phyloP scores from a whole-genome alignment of 2,329 filamentous ascomycete genomes.

The Fonsecaea monophora region DNA sequence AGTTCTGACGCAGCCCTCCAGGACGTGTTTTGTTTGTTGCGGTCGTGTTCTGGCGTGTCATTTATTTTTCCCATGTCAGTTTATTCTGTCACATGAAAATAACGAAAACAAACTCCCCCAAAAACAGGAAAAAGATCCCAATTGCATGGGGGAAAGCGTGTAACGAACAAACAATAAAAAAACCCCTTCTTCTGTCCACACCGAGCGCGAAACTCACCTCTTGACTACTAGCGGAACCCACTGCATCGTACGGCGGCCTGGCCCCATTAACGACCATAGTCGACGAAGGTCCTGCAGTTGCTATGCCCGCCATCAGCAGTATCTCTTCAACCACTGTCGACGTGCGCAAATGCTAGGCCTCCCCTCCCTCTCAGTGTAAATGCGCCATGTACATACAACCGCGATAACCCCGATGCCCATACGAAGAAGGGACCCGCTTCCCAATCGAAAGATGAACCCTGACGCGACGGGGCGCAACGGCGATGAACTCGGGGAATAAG shows the following conservation, averaged over 20 bases:
- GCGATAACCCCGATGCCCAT: slow-evolving; percentile 20
- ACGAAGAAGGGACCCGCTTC: neutral
- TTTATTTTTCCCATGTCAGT: slow-evolving; percentile 23
- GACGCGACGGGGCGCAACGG: neutral
- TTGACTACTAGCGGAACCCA: slow-evolving; percentile 27
- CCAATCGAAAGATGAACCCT: neutral
- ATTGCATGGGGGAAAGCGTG: neutral
- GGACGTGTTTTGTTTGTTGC: slow-evolving; percentile 27
- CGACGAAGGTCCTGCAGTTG: slow-evolving; percentile 23
- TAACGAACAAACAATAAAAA: neutral
- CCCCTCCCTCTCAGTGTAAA: slow-evolving; percentile 32
- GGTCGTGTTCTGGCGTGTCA: slow-evolving; percentile 30
- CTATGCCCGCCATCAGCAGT: slow-evolving; percentile 30
- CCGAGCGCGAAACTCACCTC: slow-evolving; percentile 28
- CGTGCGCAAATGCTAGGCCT: slow-evolving; percentile 18
- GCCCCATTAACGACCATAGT: slow-evolving; percentile 29
- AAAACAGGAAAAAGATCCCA: no score
- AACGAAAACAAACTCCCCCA: no score
- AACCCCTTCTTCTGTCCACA: neutral
- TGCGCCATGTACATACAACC: slow-evolving; percentile 28
- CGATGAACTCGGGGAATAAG: slow-evolving; percentile 10
- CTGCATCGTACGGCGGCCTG: slow-evolving; percentile 23
- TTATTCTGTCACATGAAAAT: no score
- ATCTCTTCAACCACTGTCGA: slow-evolving; percentile 3
- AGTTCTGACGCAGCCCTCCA: slow-evolving; percentile 30